Conservation (phyloP, 495 filamentous ascomycete species). For the Xylaria flabelliformis region DNA sequence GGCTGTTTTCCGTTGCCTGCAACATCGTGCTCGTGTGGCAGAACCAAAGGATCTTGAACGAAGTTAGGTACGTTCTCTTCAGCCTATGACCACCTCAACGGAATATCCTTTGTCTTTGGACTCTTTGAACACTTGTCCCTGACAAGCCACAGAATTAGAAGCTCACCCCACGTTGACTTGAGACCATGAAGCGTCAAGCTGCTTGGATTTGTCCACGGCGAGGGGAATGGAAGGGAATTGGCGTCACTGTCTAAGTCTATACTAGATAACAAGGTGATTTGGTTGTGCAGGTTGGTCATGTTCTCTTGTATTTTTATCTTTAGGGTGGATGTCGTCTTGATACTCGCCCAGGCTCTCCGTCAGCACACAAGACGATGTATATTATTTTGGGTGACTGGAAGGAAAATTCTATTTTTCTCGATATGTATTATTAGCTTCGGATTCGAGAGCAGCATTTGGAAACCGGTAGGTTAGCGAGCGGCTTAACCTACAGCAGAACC, state of each 20-base stretch:
- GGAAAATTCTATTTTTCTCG: neutral
- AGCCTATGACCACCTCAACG: neutral
- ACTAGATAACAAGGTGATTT: neutral
- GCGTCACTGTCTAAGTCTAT: neutral
- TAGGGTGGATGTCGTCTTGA: neutral
- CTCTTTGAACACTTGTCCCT: neutral
- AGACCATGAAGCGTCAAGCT: neutral
- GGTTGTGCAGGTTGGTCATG: neutral
- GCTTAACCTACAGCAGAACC: neutral
- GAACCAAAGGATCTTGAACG: slow-evolving; percentile 8
- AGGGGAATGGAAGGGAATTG: neutral
- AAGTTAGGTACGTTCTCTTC: slow-evolving; percentile 4
- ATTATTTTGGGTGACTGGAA: neutral
- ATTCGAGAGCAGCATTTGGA: neutral
- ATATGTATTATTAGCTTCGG: slow-evolving; percentile 10
- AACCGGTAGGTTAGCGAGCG: neutral
- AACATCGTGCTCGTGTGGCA: slow-evolving; percentile 10
- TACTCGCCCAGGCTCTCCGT: neutral
- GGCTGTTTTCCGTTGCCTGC: slow-evolving; percentile 10
- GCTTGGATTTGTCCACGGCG: neutral
- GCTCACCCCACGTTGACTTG: neutral
- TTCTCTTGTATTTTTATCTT: neutral
- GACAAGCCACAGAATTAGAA: neutral
- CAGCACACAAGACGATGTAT: neutral
- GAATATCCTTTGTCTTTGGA: too few species aligned